Evolutionary conservation across 2,329 filamentous ascomycete genomes (phyloP), one percentile per base, ranked within the genome.

Genomic region (Fonsecaea nubica): DNA sequence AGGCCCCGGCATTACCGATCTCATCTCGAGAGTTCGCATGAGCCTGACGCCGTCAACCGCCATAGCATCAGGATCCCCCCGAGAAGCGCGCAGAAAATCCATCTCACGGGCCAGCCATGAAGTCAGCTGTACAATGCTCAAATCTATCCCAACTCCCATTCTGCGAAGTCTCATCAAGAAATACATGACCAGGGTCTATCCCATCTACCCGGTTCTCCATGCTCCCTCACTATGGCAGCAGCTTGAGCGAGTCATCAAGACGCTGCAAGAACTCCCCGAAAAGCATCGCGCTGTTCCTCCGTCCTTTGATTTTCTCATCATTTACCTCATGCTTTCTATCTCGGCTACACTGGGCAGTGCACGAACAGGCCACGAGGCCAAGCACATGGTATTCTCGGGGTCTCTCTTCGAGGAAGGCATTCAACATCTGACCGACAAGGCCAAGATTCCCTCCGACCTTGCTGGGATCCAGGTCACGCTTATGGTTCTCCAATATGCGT

Each of bases 401-500:
- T 71, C 73, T 5, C 69, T 77, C 2, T 77, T 76, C 52, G 74
- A 75, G 53, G 75, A 77, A 69, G 75, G 75, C 30, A 74, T 77
- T 13, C 75, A 75, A 56, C 75, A 76, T 42, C 58, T 76, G 3
- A 72, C 74, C 12, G 72, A 72, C n/a, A 72, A 74, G 32, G 70
- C 75, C 4, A 66, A 70, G 13, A 73, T 75, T 42, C 75, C 75
- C 9, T 73, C 71, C 7, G 72, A 74, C 64, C 70, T 74, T 3
- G 69, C 72, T 2, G 72, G 72, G 33, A 69, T 74, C 32, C 73
- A 74, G 62, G 67, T 71, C 10, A 74, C 73, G 10, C 62, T 72
- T 1, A 55, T 74, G 55, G 69, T 73, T 38, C 67, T 74, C 6
- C 73, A 74, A 60, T 74, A 74, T 50, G 73, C 73, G 13, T 69